phyloP scores from a whole-genome alignment of 2,329 filamentous ascomycete genomes.

The Keithomyces neogunnii region DNA sequence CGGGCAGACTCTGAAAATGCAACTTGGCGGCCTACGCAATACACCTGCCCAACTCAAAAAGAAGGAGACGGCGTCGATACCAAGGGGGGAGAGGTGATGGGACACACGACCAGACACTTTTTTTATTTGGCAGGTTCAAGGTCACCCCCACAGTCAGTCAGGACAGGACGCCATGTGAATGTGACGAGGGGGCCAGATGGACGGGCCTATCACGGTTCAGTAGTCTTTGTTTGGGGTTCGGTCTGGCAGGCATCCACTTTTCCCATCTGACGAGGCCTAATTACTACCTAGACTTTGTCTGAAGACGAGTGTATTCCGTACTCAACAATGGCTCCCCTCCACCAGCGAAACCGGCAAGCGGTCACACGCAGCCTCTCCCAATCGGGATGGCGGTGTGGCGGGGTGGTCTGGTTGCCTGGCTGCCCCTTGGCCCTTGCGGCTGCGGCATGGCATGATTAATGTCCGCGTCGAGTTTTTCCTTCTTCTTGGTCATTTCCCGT shows the following conservation, averaged over 20 bases:
- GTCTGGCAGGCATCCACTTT: not conserved
- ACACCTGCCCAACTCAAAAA: not conserved
- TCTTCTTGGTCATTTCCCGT: too few species aligned
- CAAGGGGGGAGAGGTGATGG: not conserved
- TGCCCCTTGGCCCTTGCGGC: not conserved
- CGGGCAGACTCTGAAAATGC: not conserved
- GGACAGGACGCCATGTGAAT: not conserved
- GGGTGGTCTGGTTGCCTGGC: not conserved
- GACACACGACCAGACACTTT: not conserved
- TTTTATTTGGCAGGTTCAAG: not conserved
- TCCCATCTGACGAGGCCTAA: not conserved
- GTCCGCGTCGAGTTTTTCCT: too few species aligned
- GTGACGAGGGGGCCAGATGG: not conserved
- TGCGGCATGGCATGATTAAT: too few species aligned
- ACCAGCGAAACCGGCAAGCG: conserved; percentile 1
- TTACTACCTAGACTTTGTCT: not conserved
- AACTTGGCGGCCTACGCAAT: not conserved
- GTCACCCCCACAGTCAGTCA: not conserved
- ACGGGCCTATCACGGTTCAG: not conserved
- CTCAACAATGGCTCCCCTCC: not conserved
- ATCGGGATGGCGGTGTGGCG: conserved; percentile 4
- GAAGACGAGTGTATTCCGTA: not conserved
- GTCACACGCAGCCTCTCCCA: conserved; percentile 1
- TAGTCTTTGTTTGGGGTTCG: not conserved
- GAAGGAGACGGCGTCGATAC: not conserved